Base-by-base conservation (phyloP, 2,329 filamentous ascomycete species). In the Diaporthe citriasiana region DNA sequence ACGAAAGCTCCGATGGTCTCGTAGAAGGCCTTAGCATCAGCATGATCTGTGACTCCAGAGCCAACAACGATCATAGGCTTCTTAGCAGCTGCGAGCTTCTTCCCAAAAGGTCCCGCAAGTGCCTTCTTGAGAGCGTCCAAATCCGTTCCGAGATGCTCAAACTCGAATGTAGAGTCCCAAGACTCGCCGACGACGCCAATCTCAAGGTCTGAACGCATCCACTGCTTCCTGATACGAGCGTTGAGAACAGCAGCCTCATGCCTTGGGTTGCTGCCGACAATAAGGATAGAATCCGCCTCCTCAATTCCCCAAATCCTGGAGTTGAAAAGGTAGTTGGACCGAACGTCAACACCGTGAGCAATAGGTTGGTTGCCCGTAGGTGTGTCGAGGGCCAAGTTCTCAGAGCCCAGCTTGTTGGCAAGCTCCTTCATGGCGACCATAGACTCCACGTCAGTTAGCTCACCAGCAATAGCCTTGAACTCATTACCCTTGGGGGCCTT, bases 341-440 rank as follows among this genome's bases (percentile, higher is more conserved):
- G 94, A 74, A 98, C 90, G 80, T 99, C 97, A 76, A 98, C 87
- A 83, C 97, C 97, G 85, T 99, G 97, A 47, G 96, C 94, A 76
- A 98, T 87, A 19, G 97, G 97, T 77, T 92, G 88, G 84, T 90
- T 93, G 76, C 97, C 97, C 73, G 91, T 91, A 51, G 95, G 94
- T 82, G 95, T 95, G 82, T 99, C 97, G 57, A 98, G 90, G 76
- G 95, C 94, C 75, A 99, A 88, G 84, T 98, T 99, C 79, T 99
- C 97, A 4, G 97, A 98, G 76, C 95, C 95, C 76, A 99, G 93
- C 85, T 93, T 96, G 89, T 99, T 99, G 79, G 95, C 95, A 77
- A 99, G 89, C 80, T 99, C 97, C 89, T 99, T 99, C 87, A 97
- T 94, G 72, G 96, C 96, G 76, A 98, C 96, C 77, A 99, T 88